phyloP scores from a whole-genome alignment of 192 early-diverging fungal genomes.

The Backusella parvicylindrica region DNA sequence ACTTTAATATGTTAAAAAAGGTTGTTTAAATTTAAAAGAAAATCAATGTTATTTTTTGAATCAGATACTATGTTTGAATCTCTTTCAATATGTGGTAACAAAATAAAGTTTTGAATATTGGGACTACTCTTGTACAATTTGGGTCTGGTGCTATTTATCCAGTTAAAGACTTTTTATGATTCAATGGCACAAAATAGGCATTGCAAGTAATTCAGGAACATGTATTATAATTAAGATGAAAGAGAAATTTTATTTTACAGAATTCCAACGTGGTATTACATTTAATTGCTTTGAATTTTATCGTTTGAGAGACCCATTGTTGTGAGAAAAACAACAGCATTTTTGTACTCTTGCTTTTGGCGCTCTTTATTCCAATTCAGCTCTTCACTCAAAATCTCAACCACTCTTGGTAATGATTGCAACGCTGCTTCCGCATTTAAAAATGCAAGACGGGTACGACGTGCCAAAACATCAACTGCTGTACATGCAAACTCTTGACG shows the following conservation, averaged over 20 bases:
- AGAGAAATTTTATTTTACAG: neutral
- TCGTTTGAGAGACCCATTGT: constrained; percentile 83
- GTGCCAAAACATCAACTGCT: constrained; percentile 89
- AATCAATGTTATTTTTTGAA: neutral
- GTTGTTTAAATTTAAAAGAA: neutral
- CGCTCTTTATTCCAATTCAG: constrained; percentile 72
- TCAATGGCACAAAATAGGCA: too few relatives aligned
- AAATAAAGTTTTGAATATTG: too few relatives aligned
- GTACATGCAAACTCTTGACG: constrained; percentile 92
- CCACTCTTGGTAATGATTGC: constrained; percentile 80
- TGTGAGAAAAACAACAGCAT: constrained; percentile 73
- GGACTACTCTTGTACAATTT: too few relatives aligned
- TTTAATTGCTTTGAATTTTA: neutral
- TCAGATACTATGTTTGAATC: neutral
- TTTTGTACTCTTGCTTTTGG: constrained; percentile 63
- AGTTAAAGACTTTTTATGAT: too few relatives aligned
- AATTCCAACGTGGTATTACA: neutral
- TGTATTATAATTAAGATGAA: neutral
- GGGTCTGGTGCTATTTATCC: too few relatives aligned
- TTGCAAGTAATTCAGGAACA: neutral
- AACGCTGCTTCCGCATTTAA: constrained; percentile 89
- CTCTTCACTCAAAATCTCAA: constrained; percentile 91
- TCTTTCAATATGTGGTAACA: too few relatives aligned
- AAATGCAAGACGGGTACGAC: constrained; percentile 90
- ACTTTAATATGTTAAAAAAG: neutral